A percentile compares a stretch with the other conserved stretches of the same genome.
Evolutionary conservation across 306 rosid species (phyloP).

Genomic region (Hylodesmum podocarpum): DNA sequence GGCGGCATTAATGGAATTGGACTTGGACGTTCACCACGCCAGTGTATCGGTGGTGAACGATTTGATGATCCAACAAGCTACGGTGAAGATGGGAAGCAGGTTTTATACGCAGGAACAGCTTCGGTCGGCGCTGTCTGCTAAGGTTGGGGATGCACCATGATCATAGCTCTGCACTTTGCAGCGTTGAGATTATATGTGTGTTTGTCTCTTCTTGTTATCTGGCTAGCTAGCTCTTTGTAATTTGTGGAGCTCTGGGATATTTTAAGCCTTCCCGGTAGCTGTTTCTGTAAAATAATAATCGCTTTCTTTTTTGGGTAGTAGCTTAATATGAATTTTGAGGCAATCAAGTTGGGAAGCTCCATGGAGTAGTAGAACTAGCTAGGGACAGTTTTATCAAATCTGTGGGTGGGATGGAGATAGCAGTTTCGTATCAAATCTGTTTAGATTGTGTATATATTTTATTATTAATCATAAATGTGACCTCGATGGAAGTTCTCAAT

Average conservation of each 20-base stretch:
- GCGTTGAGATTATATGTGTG: not conserved
- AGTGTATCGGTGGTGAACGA: slow-evolving; percentile 90
- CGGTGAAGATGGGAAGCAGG: slow-evolving; percentile 85
- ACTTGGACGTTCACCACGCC: slow-evolving; percentile 90
- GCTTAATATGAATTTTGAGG: slow-evolving; percentile 45
- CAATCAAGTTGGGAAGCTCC: slow-evolving; percentile 36
- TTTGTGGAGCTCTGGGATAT: slow-evolving; percentile 53
- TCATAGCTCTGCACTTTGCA: not conserved
- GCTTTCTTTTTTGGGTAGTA: slow-evolving; percentile 31
- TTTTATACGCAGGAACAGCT: slow-evolving; percentile 93
- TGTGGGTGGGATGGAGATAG: not conserved
- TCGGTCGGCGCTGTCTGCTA: slow-evolving; percentile 58
- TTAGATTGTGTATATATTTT: slow-evolving; percentile 26
- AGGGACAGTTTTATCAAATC: slow-evolving; percentile 29
- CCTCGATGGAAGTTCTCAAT: slow-evolving; percentile 23
- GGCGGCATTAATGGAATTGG: slow-evolving; percentile 89
- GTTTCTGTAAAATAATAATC: slow-evolving; percentile 42
- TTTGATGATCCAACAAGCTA: slow-evolving; percentile 93
- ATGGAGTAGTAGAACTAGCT: slow-evolving; percentile 34
- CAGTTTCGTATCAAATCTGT: too few species aligned
- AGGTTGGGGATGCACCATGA: slow-evolving; percentile 55
- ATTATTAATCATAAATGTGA: slow-evolving; percentile 34
- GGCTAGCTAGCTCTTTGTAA: slow-evolving; percentile 3
- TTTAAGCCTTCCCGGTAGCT: slow-evolving; percentile 55
- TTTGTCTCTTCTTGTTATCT: not conserved